Evolutionary conservation across 805 yeast species (phyloP).

Genomic region (Candida odintsovae): DNA sequence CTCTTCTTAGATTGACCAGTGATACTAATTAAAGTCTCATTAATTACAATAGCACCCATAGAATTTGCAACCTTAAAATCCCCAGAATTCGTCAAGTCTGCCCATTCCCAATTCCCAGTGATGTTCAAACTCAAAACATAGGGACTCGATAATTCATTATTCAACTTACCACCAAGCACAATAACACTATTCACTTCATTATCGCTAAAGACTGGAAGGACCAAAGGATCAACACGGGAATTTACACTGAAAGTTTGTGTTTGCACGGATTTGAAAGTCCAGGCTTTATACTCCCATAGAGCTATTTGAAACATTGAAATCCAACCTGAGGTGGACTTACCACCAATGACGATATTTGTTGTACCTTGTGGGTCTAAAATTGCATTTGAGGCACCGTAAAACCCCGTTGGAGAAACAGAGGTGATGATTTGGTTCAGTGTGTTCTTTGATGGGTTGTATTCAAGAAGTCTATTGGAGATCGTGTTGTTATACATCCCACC

Average conservation of each 20-base stretch:
- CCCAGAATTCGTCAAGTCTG: constrained; percentile 18
- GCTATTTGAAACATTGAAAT: constrained; percentile 70
- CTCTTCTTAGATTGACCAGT: constrained; percentile 22
- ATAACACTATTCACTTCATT: constrained; percentile 32
- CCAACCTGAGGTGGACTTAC: constrained; percentile 60
- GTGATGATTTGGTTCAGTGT: constrained; percentile 37
- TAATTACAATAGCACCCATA: constrained; percentile 47
- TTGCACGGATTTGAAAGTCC: constrained; percentile 50
- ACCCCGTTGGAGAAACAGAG: constrained; percentile 48
- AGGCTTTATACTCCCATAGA: constrained; percentile 60
- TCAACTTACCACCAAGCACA: constrained; percentile 56
- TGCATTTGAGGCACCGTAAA: constrained; percentile 44
- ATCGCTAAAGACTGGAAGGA: constrained; percentile 45
- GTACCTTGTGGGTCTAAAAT: constrained; percentile 35
- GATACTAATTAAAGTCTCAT: constrained; percentile 44
- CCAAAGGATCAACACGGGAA: constrained; percentile 47
- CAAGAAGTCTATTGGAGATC: constrained; percentile 38
- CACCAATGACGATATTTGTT: constrained; percentile 57
- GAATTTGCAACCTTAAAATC: constrained; percentile 25
- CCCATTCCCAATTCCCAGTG: constrained; percentile 20
- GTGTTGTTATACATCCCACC: constrained; percentile 37
- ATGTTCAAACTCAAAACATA: constrained; percentile 17
- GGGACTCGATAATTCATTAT: constrained; percentile 37
- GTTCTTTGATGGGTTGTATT: constrained; percentile 32
- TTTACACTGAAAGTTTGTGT: constrained; percentile 33